A percentile compares a stretch with the other conserved stretches of the same genome.
phyloP scores from a whole-genome alignment of 441 rosid species.

The Flueggea neowawraea region DNA sequence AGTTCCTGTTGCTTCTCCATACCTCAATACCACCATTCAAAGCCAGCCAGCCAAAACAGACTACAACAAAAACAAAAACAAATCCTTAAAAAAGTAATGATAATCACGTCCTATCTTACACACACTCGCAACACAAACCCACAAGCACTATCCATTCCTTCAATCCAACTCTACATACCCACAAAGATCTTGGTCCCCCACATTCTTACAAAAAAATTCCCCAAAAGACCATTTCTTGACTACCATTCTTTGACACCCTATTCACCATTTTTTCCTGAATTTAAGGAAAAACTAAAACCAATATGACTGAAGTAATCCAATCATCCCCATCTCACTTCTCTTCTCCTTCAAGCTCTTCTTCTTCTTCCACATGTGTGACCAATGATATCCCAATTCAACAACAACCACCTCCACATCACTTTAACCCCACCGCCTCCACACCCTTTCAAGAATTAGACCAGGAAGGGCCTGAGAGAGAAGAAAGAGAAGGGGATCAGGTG shows the following conservation, averaged over 20 bases:
- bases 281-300: background rate
- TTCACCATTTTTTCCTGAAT: conserved; percentile 3
- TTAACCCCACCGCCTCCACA: conserved; percentile 36
- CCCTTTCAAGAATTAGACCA: conserved; percentile 22
- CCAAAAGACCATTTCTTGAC: conserved; percentile 43
- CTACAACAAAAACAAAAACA: conserved; percentile 6
- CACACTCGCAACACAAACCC: too few species aligned
- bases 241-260: conserved; percentile 19
- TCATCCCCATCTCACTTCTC: conserved; percentile 76
- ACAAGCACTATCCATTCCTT: conserved; percentile 70
- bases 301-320: conserved; percentile 89
- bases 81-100: conserved; percentile 39
- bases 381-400: conserved; percentile 40
- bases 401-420: conserved; percentile 18
- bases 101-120: conserved; percentile 59
- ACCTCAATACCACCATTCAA: conserved; percentile 24
- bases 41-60: conserved; percentile 25
- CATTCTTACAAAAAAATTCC: too few species aligned
- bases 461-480: conserved; percentile 36
- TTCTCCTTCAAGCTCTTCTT: conserved; percentile 85
- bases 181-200: conserved; percentile 11
- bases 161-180: conserved; percentile 77
- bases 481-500: conserved; percentile 52
- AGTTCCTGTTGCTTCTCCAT: conserved; percentile 37
- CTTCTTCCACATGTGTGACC: conserved; percentile 52